Evolutionary conservation across 116 monocot genomes (phyloP), one percentile per base, ranked within the genome.

Genomic region (Posidonia oceanica): DNA sequence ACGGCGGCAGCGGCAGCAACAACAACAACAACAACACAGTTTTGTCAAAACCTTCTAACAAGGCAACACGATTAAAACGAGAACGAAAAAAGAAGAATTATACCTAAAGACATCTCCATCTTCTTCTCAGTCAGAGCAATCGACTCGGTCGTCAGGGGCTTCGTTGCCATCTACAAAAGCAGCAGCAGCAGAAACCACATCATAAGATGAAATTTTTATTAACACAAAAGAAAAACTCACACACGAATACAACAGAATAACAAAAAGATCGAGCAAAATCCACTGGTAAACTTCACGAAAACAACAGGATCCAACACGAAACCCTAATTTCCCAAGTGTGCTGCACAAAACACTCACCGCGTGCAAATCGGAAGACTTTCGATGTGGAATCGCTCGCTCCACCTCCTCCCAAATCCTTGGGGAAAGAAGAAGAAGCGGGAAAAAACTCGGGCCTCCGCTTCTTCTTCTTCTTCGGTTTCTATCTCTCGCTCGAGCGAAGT

Each of bases 41-140:
- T n/a, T 29, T 29, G 29, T 29, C 29, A 29, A 29, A 29, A 29
- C 6, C 1, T 52, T 40, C 51, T 7, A 61, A 10, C 12, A 37
- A 0, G 8, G 42, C 42, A 42, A 42, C 42, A 8, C 8, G 42
- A 42, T 42, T 42, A 60, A 5, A 22, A 60, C 37, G 13, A 57
- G 8, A 36, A 21, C 4, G 36, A 67, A 23, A 13, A 14, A 53
- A 20, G 40, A 38, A 36, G 0, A 12, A 44, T 39, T 12, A 55
- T 85, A 94, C 94, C 94, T 61, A 94, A 74, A 68, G 82, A 80
- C 94, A 94, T 94, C 74, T 91, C 94, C 94, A 94, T 87, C 58
- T 94, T 94, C 78, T 88, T 94, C 82, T 94, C 94, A 36, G 90
- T 87, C 23, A 91, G 39, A n/a, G 88, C 88, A 78, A 91, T 83